These are phyloP conservation scores for Garcia nutans DNA, from an alignment of 345 rosid species.

Conservation along the genomic window DNA sequence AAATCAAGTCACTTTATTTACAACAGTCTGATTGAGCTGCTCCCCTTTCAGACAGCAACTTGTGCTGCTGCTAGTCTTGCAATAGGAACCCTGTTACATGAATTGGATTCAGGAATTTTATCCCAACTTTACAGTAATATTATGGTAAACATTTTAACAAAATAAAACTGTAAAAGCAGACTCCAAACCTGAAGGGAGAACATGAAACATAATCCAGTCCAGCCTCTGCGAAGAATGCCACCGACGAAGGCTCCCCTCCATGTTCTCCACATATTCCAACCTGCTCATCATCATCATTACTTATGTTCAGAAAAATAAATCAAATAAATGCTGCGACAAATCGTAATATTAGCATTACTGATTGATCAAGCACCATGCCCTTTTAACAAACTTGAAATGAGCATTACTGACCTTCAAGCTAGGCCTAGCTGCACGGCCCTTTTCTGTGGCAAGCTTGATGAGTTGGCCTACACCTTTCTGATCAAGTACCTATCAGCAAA, in stretches of 20 bases:
- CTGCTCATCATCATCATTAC: conserved; percentile 33
- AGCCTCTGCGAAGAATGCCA: conserved; percentile 76
- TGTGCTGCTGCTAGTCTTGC: conserved; percentile 98
- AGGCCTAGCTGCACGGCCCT: conserved; percentile 80
- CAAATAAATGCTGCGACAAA: not conserved
- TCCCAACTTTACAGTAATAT: not conserved
- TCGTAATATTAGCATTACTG: not conserved
- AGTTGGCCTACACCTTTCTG: conserved; percentile 88
- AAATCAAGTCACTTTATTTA: conserved; percentile 4
- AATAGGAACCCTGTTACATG: conserved; percentile 66
- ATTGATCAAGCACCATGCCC: not conserved
- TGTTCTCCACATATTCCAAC: conserved; percentile 97
- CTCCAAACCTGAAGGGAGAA: conserved; percentile 83
- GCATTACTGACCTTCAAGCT: conserved; percentile 61
- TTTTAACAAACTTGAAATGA: not conserved
- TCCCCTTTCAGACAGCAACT: conserved; percentile 47
- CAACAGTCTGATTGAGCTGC: conserved; percentile 2
- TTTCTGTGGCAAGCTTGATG: conserved; percentile 77
- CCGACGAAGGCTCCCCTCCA: conserved; percentile 95
- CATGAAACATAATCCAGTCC: conserved; percentile 96
- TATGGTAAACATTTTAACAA: not conserved
- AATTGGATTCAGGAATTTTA: not conserved
- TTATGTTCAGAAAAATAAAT: not conserved
- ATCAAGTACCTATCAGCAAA: conserved; percentile 71
- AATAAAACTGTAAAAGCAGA: not conserved